Base-by-base conservation (phyloP, 306 rosid species). In the Medicago arabica region DNA sequence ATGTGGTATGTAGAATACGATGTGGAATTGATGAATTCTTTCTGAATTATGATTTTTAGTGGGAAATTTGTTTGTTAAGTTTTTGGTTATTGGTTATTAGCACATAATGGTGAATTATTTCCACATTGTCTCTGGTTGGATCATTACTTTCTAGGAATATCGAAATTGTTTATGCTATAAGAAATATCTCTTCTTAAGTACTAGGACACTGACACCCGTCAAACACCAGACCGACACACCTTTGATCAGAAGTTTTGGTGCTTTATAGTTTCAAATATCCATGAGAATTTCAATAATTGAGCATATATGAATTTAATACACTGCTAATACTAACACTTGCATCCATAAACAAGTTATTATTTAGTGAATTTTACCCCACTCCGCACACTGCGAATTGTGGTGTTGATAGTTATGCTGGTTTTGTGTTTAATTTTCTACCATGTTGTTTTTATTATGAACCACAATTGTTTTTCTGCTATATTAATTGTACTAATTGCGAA, bases 121-220 rank as follows among this genome's bases (percentile, higher is more conserved):
- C 41, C 55, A 49, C 78, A 60, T 67, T 71, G 78, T 53, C 61
- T 6, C 44, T 54, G 21, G 69, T 44, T 69, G 75, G 41, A 54
- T 21, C 18, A 13, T 72, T 53, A 6, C 67, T 58, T 80, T 25
- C 1, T 5, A 10, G 82, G 76, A 76, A 50, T 47, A 23, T 50
- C 18, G 31, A 60, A 44, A 25, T 51, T n/a, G 39, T 51, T 63
- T 70, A 6, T 53, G 46, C 25, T 31, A 21, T 71, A 9, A 46
- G 23, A 34, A 28, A 73, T 36, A 76, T 44, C 41, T 64, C 49
- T 70, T 36, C 38, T 43, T n/a, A 41, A 25, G 23, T 75, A 68
- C 41, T 49, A 2, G 59, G 31, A 28, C 31, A 28, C 31, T 28
- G 31, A 28, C 31, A 28, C 31, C 3, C 31, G 31, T 3, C 31